Conservation (phyloP, 1,284 basidiomycete species). For the Ceratorhiza oryzae-sativae region DNA sequence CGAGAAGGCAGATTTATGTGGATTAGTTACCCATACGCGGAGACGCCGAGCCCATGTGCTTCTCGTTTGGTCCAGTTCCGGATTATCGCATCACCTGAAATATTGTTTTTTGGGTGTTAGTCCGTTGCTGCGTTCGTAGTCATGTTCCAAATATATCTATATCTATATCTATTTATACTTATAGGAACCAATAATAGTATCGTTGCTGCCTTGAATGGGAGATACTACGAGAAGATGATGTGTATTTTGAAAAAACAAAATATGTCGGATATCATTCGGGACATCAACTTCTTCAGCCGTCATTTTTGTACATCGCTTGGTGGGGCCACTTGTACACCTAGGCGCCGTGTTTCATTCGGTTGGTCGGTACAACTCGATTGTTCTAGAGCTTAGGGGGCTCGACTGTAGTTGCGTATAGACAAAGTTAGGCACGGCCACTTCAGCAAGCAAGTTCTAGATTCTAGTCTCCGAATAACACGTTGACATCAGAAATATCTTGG, state of each 20-base stretch:
- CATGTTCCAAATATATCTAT: constrained; percentile 42
- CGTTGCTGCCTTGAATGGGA: constrained; percentile 33
- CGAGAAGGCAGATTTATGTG: not conserved
- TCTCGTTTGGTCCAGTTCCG: not conserved
- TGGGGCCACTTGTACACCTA: constrained; percentile 41
- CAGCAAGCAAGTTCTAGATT: not conserved
- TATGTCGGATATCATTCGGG: not conserved
- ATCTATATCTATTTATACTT: constrained; percentile 37
- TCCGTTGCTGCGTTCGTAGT: constrained; percentile 39
- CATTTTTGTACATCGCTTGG: constrained; percentile 43
- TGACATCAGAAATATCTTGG: not conserved
- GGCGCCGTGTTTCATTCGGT: constrained; percentile 41
- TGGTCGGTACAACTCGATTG: constrained; percentile 36
- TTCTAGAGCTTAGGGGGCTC: not conserved
- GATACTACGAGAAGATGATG: constrained; percentile 41
- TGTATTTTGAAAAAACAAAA: not conserved
- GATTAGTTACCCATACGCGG: not conserved
- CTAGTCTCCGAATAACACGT: not conserved
- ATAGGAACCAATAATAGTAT: constrained; percentile 43
- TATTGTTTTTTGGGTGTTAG: too few relatives aligned
- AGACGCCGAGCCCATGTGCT: not conserved
- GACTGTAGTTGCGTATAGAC: constrained; percentile 40
- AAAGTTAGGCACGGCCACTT: not conserved
- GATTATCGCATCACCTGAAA: constrained; percentile 32
- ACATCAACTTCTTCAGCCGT: constrained; percentile 26